phyloP scores from a whole-genome alignment of 805 yeast genomes.

The Candida schatavii region DNA sequence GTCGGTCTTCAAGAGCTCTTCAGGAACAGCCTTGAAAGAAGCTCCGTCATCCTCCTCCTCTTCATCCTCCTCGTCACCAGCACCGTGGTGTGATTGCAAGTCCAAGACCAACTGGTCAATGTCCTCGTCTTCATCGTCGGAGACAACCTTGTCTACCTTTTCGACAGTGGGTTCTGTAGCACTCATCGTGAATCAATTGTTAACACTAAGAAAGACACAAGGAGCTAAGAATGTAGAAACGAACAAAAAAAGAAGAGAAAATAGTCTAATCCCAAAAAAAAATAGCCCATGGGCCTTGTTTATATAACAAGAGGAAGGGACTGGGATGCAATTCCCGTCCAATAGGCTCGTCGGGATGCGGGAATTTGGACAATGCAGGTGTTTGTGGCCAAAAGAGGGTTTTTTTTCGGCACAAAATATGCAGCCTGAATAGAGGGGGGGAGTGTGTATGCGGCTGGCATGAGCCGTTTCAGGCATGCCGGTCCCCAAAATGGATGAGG shows the following conservation, averaged over 20 bases:
- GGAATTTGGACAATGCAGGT: constrained; percentile 6
- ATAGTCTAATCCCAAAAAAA: too few relatives aligned
- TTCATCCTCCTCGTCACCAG: constrained; percentile 55
- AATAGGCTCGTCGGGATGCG: constrained; percentile 5
- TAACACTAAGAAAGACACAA: constrained; percentile 3
- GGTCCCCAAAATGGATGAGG: not conserved
- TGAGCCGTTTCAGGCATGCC: not conserved
- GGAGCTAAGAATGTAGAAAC: constrained; percentile 5
- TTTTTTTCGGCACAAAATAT: not conserved
- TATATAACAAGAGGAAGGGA: constrained; percentile 2
- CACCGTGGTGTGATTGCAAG: constrained; percentile 66
- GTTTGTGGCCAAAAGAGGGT: not conserved
- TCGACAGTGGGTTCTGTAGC: constrained; percentile 55
- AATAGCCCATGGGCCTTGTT: too few relatives aligned
- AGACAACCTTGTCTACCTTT: constrained; percentile 50
- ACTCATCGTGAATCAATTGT: constrained; percentile 17
- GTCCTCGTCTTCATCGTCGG: constrained; percentile 53
- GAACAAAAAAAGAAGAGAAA: constrained; percentile 5
- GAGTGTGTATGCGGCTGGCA: not conserved
- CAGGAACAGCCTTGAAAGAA: constrained; percentile 72
- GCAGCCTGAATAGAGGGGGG: not conserved
- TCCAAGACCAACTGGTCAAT: constrained; percentile 69
- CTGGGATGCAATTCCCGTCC: constrained; percentile 4
- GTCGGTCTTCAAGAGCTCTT: constrained; percentile 79
- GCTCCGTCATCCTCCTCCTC: constrained; percentile 33